Base-by-base conservation (phyloP, 2,329 filamentous ascomycete genomes). In the Aciculosporium take region DNA sequence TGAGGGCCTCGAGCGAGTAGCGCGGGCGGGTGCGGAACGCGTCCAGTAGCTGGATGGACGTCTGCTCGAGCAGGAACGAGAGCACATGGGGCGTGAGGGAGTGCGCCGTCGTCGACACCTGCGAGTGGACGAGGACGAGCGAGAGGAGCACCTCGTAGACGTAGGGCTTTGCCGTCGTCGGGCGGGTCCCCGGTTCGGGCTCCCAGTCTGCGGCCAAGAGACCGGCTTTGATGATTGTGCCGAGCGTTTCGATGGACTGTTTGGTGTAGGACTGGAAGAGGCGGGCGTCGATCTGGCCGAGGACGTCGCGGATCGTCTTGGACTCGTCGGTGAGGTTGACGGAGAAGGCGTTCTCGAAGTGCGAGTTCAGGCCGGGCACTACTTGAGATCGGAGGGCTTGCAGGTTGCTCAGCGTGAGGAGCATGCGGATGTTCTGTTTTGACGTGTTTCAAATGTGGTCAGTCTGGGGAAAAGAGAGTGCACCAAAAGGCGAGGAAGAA, bases 281-380 rank as follows among this genome's bases (percentile, higher is more conserved):
- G 5, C 85, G 80, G 10, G 80, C 74, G 55, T 96, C 88, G 48
- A 98, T 95, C 58, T 96, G 87, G 13, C 75, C 74, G 10, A 96
- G 78, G 3, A 94, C 86, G 54, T 96, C 87, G 42, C 81, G 80
- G 55, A 98, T 89, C 0, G 84, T 91, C 59, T 89, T 89, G 42
- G 81, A 81, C 62, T 98, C 91, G 48, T 95, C 89, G 1, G 87
- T 93, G 45, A 98, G 73, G 56, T 93, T 93, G 47, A 96, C 85
- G 1, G 84, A 87, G 62, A 98, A 98, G 42, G 85, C 77, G 38
- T 84, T 87, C 58, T 98, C 91, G 54, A 96, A 98, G 55, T 91
- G 83, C 4, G 82, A 76, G 56, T 94, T 84, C n/a, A 98, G 73
- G 50, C 80, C 79, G 1, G 89, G 89, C 2, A 96, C 84, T 25